phyloP scores from a whole-genome alignment of 2,329 filamentous ascomycete species.

The Trichoderma hamatum region DNA sequence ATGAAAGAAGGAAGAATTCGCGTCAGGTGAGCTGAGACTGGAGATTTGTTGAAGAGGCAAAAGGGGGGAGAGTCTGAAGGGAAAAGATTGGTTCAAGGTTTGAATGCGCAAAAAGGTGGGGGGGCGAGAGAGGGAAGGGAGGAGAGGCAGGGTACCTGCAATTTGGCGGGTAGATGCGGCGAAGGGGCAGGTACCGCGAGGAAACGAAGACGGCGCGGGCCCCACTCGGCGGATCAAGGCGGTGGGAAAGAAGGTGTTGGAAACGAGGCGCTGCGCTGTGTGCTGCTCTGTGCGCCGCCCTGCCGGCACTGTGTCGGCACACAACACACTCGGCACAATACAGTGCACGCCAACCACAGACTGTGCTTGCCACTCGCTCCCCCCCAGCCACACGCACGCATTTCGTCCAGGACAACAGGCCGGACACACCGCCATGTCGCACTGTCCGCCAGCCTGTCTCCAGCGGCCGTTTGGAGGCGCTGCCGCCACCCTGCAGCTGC shows the following conservation, averaged over 20 bases:
- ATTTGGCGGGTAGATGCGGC: neutral
- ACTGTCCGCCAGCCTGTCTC: constrained; percentile 6
- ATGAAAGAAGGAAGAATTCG: constrained; percentile 4
- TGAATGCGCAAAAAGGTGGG: constrained; percentile 18
- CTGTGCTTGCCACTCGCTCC: neutral
- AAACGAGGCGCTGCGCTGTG: neutral
- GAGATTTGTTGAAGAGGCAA: constrained; percentile 14
- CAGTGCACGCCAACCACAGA: neutral
- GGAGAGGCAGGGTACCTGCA: constrained; percentile 24
- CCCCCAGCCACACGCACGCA: neutral
- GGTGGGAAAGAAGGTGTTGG: constrained; percentile 14
- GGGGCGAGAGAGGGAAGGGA: constrained; percentile 31
- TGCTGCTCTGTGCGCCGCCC: too few relatives aligned
- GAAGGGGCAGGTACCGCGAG: neutral
- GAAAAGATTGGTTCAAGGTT: constrained; percentile 21
- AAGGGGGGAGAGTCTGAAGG: constrained; percentile 2
- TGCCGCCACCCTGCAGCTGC: neutral
- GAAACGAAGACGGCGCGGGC: neutral
- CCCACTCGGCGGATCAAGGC: constrained; percentile 3
- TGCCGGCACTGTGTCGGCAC: neutral
- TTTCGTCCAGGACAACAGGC: neutral
- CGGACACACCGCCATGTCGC: constrained; percentile 16
- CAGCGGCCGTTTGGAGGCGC: neutral
- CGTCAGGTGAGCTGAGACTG: constrained; percentile 16
- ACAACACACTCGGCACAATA: too few relatives aligned